These are phyloP conservation scores for Trametopsis cervina DNA, from an alignment of 768 basidiomycete species.

Conservation along the genomic window DNA sequence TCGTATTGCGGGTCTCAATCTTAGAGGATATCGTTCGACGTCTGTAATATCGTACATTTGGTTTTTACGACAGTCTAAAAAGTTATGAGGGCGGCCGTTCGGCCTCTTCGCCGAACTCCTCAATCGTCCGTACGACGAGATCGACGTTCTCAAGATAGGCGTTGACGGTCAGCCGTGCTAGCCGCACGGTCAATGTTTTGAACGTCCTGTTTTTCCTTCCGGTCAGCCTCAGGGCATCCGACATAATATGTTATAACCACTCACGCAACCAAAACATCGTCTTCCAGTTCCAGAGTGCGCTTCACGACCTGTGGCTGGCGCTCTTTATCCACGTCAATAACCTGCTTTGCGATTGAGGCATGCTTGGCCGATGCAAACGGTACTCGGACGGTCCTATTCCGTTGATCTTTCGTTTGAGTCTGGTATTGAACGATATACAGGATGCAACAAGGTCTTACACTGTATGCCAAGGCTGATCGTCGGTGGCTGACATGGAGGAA, in stretches of 20 bases:
- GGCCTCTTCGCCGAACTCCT: conserved; percentile 71
- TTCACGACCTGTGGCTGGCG: conserved; percentile 77
- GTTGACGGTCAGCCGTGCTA: conserved; percentile 81
- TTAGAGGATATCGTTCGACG: neutral
- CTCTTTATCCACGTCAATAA: conserved; percentile 83
- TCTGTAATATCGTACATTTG: neutral
- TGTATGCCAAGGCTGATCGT: conserved; percentile 4
- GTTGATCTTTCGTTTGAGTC: neutral
- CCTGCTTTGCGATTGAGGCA: conserved; percentile 74
- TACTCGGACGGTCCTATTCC: conserved; percentile 68
- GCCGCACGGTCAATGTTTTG: conserved; percentile 71
- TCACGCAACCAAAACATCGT: conserved; percentile 68
- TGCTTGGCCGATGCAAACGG: conserved; percentile 73
- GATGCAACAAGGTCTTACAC: neutral
- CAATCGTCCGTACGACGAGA: conserved; percentile 74
- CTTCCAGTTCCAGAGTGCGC: conserved; percentile 61
- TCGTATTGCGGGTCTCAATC: no score
- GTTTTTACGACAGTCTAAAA: no score
- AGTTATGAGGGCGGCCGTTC: conserved; percentile 20
- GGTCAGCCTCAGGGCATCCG: neutral
- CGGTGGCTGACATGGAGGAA: conserved; percentile 3
- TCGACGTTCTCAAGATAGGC: conserved; percentile 88
- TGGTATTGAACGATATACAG: no score
- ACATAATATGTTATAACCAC: conserved; percentile 22
- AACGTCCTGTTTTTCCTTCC: conserved; percentile 44